Percentiles rank a stretch among this genome's conserved stretches.
Evolutionary conservation across 2,329 filamentous ascomycete genomes (phyloP).

Genomic region (Aspergillus ochraceoroseus): DNA sequence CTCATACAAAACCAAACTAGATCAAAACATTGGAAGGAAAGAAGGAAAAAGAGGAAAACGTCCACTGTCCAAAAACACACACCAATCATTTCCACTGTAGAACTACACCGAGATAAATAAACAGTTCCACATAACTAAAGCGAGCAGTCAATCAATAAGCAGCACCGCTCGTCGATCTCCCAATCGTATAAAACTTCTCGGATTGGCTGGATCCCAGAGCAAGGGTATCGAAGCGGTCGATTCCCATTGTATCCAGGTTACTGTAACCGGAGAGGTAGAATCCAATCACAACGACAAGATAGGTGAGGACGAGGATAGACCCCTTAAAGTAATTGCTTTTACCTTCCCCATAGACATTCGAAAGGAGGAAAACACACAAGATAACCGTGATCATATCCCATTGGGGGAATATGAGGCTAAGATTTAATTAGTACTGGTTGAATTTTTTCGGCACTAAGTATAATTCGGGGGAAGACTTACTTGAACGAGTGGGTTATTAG

Average conservation of each 20-base stretch:
- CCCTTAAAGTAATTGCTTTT: slow-evolving; percentile 99
- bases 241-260: slow-evolving; percentile 48
- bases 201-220: slow-evolving; percentile 34
- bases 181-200: slow-evolving; percentile 43
- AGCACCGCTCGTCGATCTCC: slow-evolving; percentile 34
- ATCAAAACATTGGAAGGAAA: neutral
- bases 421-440: slow-evolving; percentile 11
- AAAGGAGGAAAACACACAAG: slow-evolving; percentile 88
- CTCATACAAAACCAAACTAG: neutral
- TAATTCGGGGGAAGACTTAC: slow-evolving; percentile 35
- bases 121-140: too few species aligned
- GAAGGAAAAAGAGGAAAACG: slow-evolving; percentile 2
- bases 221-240: slow-evolving; percentile 46
- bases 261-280: slow-evolving; percentile 78
- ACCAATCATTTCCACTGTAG: too few species aligned
- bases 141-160: too few species aligned
- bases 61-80: neutral
- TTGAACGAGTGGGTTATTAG: slow-evolving; percentile 52
- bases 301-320: slow-evolving; percentile 86
- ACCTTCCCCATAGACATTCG: slow-evolving; percentile 95
- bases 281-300: slow-evolving; percentile 83
- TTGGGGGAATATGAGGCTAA: slow-evolving; percentile 85
- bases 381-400: slow-evolving; percentile 99
- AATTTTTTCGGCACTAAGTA: slow-evolving; percentile 1
- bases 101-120: neutral